A percentile compares a stretch with the other conserved stretches of the same genome.
Evolutionary conservation across 805 yeast species (phyloP).

Genomic region (Danielia oregonensis): DNA sequence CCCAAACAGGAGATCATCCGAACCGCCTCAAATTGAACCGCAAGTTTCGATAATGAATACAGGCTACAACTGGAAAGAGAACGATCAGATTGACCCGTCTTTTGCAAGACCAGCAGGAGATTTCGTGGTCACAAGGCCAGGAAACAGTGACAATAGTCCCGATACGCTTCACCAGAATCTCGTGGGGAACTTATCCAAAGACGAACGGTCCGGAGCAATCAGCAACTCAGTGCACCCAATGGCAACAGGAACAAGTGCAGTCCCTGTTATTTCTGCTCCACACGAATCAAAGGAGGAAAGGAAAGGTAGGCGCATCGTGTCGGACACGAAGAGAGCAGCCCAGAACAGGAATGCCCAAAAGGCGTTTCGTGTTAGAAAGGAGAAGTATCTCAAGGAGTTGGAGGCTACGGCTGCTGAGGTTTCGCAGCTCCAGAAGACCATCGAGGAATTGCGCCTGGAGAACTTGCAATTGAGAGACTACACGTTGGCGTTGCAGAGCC

Average conservation of each 20-base stretch:
- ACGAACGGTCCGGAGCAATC: background rate
- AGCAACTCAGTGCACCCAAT: too few species aligned
- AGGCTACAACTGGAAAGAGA: conserved; percentile 18
- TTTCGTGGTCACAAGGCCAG: background rate
- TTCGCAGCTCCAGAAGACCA: conserved; percentile 57
- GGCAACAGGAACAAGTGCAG: background rate
- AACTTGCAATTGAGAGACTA: conserved; percentile 71
- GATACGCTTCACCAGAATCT: background rate
- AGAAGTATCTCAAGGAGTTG: conserved; percentile 73
- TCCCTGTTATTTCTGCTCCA: background rate
- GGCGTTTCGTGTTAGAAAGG: conserved; percentile 84
- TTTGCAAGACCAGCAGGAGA: conserved; percentile 24
- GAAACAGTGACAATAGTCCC: background rate
- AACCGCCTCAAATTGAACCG: too few species aligned
- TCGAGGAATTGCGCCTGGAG: conserved; percentile 66
- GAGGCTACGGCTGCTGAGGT: conserved; percentile 67
- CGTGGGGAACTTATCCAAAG: background rate
- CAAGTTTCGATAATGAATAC: conserved; percentile 22
- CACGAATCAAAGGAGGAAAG: background rate
- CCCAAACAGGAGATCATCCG: too few species aligned
- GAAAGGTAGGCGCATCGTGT: conserved; percentile 23
- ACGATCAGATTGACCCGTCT: conserved; percentile 27
- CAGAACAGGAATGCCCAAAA: conserved; percentile 91
- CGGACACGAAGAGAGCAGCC: conserved; percentile 78
- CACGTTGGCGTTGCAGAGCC: conserved; percentile 63